Percentiles rank a stretch among this genome's conserved stretches.
phyloP scores from a whole-genome alignment of 331 rosid genomes.

The Quercus lobata region DNA sequence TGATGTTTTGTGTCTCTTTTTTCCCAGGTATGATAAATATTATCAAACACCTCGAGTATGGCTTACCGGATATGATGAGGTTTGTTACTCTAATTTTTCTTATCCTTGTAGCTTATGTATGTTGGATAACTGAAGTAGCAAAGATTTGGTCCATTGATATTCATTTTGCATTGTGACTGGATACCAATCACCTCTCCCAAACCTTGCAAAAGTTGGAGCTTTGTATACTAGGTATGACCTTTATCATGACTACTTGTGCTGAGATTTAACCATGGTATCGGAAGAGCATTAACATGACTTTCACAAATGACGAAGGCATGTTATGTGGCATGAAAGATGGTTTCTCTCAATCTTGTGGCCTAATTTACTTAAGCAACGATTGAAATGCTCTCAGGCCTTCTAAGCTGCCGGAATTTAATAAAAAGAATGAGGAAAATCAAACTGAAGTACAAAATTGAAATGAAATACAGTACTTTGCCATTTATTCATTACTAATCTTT shows the following conservation, averaged over 20 bases:
- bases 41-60: conserved; percentile 99
- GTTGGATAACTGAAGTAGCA: neutral
- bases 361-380: neutral
- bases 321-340: neutral
- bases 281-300: neutral
- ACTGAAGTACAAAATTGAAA: neutral
- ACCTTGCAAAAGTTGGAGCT: no score
- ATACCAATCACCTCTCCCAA: no score
- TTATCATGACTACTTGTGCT: neutral
- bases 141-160: neutral
- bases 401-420: neutral
- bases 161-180: neutral
- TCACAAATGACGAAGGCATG: neutral
- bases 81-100: conserved; percentile 24
- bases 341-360: neutral
- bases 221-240: no score
- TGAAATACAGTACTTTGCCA: neutral
- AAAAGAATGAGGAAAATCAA: neutral
- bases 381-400: neutral
- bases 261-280: neutral
- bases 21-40: conserved; percentile 82
- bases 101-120: conserved; percentile 3
- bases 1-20: conserved; percentile 51
- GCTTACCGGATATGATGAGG: conserved; percentile 99
- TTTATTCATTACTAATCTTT: neutral